These are phyloP conservation scores for Cicer bijugum DNA, from an alignment of 306 rosid genomes.

Conservation along the genomic window DNA sequence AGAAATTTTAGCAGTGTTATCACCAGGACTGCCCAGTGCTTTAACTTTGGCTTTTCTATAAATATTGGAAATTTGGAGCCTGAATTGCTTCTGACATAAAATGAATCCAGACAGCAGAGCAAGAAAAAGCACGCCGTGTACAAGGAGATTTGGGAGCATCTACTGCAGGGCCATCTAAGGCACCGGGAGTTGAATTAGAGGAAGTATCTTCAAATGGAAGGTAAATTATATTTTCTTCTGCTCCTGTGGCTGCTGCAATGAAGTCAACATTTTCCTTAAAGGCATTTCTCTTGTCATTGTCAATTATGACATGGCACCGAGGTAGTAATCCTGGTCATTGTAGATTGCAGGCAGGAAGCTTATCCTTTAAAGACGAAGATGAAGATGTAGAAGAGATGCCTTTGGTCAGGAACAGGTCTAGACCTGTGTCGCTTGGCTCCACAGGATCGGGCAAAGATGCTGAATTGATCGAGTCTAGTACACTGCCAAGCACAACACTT, in stretches of 20 bases:
- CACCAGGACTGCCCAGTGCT: slow-evolving; percentile 14
- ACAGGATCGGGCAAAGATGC: slow-evolving; percentile 56
- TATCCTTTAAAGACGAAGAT: slow-evolving; percentile 68
- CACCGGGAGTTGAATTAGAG: slow-evolving; percentile 61
- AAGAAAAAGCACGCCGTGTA: slow-evolving; percentile 62
- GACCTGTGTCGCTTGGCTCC: slow-evolving; percentile 53
- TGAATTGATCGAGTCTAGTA: slow-evolving; percentile 52
- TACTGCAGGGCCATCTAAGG: slow-evolving; percentile 51
- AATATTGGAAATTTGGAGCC: slow-evolving; percentile 46
- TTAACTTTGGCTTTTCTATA: slow-evolving; percentile 32
- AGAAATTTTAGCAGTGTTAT: slow-evolving; percentile 1
- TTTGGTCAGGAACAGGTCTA: slow-evolving; percentile 74
- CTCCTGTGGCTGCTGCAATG: slow-evolving; percentile 23
- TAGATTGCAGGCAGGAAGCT: slow-evolving; percentile 80
- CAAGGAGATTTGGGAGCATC: slow-evolving; percentile 52
- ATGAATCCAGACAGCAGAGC: slow-evolving; percentile 72
- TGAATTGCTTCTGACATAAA: slow-evolving; percentile 44
- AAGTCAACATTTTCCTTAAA: slow-evolving; percentile 18
- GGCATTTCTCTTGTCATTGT: background rate
- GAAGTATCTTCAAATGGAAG: slow-evolving; percentile 66
- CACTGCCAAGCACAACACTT: slow-evolving; percentile 59
- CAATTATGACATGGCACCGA: background rate
- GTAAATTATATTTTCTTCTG: slow-evolving; percentile 46
- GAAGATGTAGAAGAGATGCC: slow-evolving; percentile 82
- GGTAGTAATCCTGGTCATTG: slow-evolving; percentile 38